Base-by-base conservation (phyloP, 768 basidiomycete species). In the Leccinum imitatum region DNA sequence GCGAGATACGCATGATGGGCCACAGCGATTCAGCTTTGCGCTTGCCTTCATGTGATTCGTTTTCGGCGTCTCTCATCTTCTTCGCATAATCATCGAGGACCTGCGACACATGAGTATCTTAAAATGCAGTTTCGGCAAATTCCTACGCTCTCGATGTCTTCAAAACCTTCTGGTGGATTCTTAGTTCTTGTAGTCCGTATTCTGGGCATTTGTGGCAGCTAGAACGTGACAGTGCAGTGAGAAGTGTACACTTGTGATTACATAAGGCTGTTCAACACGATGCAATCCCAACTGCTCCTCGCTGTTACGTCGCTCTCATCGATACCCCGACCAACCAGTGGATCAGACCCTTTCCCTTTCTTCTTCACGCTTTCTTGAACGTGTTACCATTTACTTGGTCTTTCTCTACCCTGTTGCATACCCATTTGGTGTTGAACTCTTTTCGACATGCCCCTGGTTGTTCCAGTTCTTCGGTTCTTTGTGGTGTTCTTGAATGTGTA, bases 31-130 rank as follows among this genome's bases (percentile, higher is more conserved):
- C 93, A 25, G 89, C 85, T 76, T 91, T 94, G 73, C 95, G 92
- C 75, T 99, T 98, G 63, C 97, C 97, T 74, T 99, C 97, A 73
- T 99, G 97, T 2, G 89, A 87, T 77, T 99, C 97, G 70, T 95
- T 97, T 81, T 99, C 97, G 1, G 92, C 97, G 75, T 99, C 97
- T 57, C 97, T 82, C 97, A 99, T 99, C 80, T 97, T 98, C 80
- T 94, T 93, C 48, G 93, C 91, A 73, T 98, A 99, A 77, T 98
- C 97, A 66, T 98, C 97, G 65, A 98, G 89, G 67, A 98, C 89
- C 90, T 96, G 63, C 25, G 23, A 37, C 9, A 23, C 15, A 25
- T 72, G n/a, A 69, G 59, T 55, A 8, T 46, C 35, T 53, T 3
- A 41, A 23, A 37, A 56, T 15, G 33, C 11, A 15, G 10, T 2